Conservation (phyloP, 2,329 filamentous ascomycete species). For the Penicillium sp. region DNA sequence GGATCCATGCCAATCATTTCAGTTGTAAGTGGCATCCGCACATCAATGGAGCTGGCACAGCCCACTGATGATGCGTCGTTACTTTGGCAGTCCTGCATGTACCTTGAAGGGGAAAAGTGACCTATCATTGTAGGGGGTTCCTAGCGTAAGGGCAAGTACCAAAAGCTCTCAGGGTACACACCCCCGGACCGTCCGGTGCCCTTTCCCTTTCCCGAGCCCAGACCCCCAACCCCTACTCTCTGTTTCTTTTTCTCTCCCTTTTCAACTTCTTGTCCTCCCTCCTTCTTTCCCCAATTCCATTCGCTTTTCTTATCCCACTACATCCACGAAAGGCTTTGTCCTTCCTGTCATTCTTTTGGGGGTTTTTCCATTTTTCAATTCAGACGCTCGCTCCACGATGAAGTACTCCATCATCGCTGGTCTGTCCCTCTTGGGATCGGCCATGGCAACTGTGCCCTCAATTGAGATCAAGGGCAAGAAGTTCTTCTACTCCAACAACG, state of each 20-base stretch:
- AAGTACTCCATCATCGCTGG: slow-evolving; percentile 54
- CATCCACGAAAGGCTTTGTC: slow-evolving; percentile 1
- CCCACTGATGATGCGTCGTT: slow-evolving; percentile 22
- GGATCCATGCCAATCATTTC: slow-evolving; percentile 8
- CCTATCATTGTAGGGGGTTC: background rate
- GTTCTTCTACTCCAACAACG: slow-evolving; percentile 86
- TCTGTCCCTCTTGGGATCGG: slow-evolving; percentile 53
- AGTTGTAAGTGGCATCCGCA: background rate
- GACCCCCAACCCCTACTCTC: background rate
- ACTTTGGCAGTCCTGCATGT: background rate
- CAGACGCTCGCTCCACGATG: slow-evolving; percentile 47
- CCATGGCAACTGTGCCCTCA: slow-evolving; percentile 54
- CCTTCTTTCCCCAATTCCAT: slow-evolving; percentile 2
- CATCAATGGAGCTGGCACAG: slow-evolving; percentile 15
- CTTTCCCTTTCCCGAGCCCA: background rate
- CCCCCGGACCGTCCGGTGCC: background rate
- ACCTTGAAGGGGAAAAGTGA: background rate
- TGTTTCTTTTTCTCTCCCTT: slow-evolving; percentile 1
- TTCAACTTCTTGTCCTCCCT: slow-evolving; percentile 13
- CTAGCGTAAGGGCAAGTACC: background rate
- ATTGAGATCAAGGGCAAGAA: slow-evolving; percentile 73
- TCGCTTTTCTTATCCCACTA: slow-evolving; percentile 7
- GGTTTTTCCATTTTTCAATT: background rate
- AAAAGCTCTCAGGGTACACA: background rate
- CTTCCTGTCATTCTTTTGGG: slow-evolving; percentile 4